Evolutionary conservation across 2,329 filamentous ascomycete genomes (phyloP).

Genomic region (Aspergillus persii): DNA sequence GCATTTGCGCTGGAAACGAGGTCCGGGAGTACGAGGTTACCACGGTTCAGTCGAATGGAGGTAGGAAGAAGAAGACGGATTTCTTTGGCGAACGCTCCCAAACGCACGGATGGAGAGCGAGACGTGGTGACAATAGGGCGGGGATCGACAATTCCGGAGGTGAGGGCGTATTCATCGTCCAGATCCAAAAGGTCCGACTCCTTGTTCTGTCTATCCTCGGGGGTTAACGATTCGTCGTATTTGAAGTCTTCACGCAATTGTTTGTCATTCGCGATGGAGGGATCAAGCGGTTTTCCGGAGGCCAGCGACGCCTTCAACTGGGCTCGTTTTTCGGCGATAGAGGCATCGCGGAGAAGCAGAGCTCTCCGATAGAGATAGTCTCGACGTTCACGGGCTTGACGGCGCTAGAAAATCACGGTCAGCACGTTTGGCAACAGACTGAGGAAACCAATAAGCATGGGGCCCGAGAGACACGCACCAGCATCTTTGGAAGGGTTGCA

Average conservation of each 20-base stretch:
- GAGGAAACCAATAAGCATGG: neutral
- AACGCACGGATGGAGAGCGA: constrained; percentile 77
- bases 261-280: constrained; percentile 82
- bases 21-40: constrained; percentile 83
- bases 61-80: constrained; percentile 81
- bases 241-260: constrained; percentile 81
- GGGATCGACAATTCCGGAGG: constrained; percentile 89
- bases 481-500: constrained; percentile 23
- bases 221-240: constrained; percentile 81
- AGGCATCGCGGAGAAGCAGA: constrained; percentile 81
- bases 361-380: constrained; percentile 92
- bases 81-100: constrained; percentile 91
- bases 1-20: constrained; percentile 78
- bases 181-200: constrained; percentile 81
- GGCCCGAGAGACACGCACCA: constrained; percentile 23
- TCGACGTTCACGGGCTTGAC: constrained; percentile 74
- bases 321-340: constrained; percentile 86
- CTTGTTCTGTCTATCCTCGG: constrained; percentile 60
- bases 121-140: constrained; percentile 88
- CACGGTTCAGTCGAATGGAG: constrained; percentile 82
- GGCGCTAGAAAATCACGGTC: constrained; percentile 45
- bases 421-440: neutral
- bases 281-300: constrained; percentile 80
- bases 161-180: constrained; percentile 85
- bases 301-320: constrained; percentile 84